Conservation (phyloP, 2,329 filamentous ascomycete genomes). For the Elsinoe batatas region DNA sequence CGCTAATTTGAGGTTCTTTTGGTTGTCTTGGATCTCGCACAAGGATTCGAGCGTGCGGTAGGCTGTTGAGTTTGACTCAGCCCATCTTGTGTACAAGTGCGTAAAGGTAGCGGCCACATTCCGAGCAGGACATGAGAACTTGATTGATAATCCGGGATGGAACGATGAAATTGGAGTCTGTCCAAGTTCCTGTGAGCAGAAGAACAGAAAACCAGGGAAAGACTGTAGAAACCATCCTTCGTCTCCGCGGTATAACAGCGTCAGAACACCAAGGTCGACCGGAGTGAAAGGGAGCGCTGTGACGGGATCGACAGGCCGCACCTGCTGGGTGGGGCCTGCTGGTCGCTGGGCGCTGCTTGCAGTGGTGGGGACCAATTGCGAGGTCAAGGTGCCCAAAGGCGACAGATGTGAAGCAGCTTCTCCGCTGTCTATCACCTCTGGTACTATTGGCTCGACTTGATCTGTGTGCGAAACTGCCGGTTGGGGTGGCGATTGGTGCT, state of each 20-base stretch:
- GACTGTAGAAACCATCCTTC: constrained; percentile 4
- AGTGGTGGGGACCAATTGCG: no score
- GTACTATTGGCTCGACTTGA: no score
- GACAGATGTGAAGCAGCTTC: no score
- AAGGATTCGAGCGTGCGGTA: not conserved
- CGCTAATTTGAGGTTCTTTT: not conserved
- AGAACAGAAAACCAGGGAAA: constrained; percentile 4
- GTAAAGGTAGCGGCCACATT: not conserved
- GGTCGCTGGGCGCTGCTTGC: not conserved
- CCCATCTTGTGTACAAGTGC: constrained; percentile 1
- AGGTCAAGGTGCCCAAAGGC: no score
- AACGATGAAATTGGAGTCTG: not conserved
- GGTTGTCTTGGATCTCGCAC: not conserved
- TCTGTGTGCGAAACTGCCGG: no score
- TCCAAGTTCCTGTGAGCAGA: not conserved
- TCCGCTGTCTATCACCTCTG: no score
- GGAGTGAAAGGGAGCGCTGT: not conserved
- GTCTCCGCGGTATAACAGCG: not conserved
- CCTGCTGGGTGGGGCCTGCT: not conserved
- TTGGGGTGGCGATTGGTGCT: no score
- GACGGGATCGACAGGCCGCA: not conserved
- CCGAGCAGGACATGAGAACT: not conserved
- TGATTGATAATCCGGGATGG: not conserved
- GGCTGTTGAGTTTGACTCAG: not conserved
- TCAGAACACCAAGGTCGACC: not conserved